A percentile compares a stretch with the other conserved stretches of the same genome.
phyloP scores from a whole-genome alignment of 805 yeast species.

The Hemisphaericaspora nanyangensis region DNA sequence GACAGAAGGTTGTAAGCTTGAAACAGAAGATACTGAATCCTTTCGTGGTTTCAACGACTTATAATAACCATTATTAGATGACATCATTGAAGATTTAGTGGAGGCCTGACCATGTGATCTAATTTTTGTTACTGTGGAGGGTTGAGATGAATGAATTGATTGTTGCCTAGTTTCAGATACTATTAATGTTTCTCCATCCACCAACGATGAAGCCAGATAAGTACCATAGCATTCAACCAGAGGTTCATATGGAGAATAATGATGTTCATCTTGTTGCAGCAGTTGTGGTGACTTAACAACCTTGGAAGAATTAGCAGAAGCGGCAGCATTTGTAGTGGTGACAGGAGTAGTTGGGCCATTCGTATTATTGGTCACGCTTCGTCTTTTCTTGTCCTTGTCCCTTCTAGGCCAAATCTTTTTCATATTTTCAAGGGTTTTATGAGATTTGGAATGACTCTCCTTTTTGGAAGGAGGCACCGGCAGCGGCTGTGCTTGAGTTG shows the following conservation, averaged over 20 bases:
- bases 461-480: too few species aligned
- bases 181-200: not conserved
- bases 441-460: too few species aligned
- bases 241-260: too few species aligned
- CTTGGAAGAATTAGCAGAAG: not conserved
- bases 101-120: too few species aligned
- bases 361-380: conserved; percentile 13
- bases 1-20: not conserved
- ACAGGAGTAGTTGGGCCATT: not conserved
- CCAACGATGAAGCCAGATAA: not conserved
- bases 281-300: not conserved
- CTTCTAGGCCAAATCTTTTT: conserved; percentile 28
- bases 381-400: conserved; percentile 23
- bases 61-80: not conserved
- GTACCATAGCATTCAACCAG: too few species aligned
- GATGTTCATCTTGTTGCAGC: not conserved
- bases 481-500: too few species aligned
- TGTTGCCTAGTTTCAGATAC: not conserved
- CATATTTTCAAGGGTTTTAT: too few species aligned
- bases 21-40: conserved; percentile 7
- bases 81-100: too few species aligned
- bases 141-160: too few species aligned
- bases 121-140: not conserved
- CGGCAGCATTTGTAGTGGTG: not conserved
- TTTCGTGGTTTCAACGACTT: not conserved